A percentile compares a stretch with the other conserved stretches of the same genome.
phyloP scores from a whole-genome alignment of 2,329 filamentous ascomycete species.

The Microsporum canis region DNA sequence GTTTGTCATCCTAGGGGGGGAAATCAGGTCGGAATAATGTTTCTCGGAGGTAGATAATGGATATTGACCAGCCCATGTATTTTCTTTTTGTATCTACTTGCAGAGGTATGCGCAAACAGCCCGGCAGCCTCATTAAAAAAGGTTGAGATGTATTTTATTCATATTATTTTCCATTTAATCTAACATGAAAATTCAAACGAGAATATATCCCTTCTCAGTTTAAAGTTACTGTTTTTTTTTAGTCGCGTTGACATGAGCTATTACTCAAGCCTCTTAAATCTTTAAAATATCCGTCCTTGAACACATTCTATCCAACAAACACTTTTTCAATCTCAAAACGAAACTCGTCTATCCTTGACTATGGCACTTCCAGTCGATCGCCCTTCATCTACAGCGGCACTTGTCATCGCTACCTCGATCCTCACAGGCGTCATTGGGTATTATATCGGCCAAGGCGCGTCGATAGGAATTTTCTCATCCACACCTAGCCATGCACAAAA shows the following conservation, averaged over 20 bases:
- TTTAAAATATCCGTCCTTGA: neutral
- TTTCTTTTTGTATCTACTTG: neutral
- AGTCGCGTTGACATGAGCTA: neutral
- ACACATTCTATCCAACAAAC: neutral
- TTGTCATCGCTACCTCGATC: slow-evolving; percentile 62
- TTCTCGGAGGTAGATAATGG: slow-evolving; percentile 3
- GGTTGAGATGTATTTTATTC: slow-evolving; percentile 2
- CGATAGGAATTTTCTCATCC: slow-evolving; percentile 63
- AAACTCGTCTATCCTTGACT: neutral
- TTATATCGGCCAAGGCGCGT: slow-evolving; percentile 53
- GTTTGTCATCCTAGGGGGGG: neutral
- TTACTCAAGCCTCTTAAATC: neutral
- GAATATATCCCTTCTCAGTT: no score
- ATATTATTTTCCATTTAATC: neutral
- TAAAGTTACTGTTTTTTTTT: no score
- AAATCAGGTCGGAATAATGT: neutral
- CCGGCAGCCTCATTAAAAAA: neutral
- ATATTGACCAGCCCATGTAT: neutral
- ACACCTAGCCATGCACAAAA: slow-evolving; percentile 16
- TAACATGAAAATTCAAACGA: neutral
- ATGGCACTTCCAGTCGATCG: slow-evolving; percentile 22
- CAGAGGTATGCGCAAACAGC: neutral
- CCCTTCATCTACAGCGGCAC: slow-evolving; percentile 43
- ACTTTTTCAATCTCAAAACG: neutral
- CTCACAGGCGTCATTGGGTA: slow-evolving; percentile 67